These are phyloP conservation scores for Aschersonia sp. DNA, from an alignment of 2,329 filamentous ascomycete genomes.

Conservation along the genomic window DNA sequence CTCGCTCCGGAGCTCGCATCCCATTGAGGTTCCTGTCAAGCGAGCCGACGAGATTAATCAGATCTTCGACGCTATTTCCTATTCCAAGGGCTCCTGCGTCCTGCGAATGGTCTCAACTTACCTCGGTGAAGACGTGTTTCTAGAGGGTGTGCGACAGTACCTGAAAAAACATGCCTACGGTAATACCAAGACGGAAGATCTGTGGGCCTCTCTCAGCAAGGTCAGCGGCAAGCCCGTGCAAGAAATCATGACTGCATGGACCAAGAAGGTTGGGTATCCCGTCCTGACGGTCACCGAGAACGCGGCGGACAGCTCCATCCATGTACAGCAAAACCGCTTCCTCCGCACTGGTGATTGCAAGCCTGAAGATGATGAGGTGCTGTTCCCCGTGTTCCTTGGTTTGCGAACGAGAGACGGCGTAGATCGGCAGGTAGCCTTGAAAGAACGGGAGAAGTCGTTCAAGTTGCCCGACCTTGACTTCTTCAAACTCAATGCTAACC, in stretches of 20 bases:
- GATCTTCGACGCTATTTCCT: conserved; percentile 96
- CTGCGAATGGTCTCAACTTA: conserved; percentile 96
- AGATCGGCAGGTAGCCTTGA: conserved; percentile 36
- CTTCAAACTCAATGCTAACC: conserved; percentile 93
- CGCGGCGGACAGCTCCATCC: conserved; percentile 55
- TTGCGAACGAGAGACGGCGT: conserved; percentile 74
- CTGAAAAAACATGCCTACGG: conserved; percentile 94
- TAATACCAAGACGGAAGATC: conserved; percentile 80
- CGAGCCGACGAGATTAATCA: conserved; percentile 93
- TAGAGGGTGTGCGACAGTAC: conserved; percentile 81
- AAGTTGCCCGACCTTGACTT: conserved; percentile 70
- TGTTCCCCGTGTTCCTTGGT: conserved; percentile 83
- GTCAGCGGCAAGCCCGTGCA: conserved; percentile 86
- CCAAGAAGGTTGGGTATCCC: conserved; percentile 87
- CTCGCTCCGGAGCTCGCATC: conserved; percentile 85
- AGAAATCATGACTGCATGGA: conserved; percentile 90
- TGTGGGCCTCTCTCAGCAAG: conserved; percentile 77
- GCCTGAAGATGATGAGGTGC: conserved; percentile 75
- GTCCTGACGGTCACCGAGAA: conserved; percentile 67
- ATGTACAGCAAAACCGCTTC: conserved; percentile 90
- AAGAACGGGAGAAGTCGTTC: conserved; percentile 55
- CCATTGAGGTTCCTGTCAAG: conserved; percentile 92
- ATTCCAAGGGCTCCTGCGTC: conserved; percentile 91
- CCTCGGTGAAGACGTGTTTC: conserved; percentile 80
- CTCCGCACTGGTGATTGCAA: conserved; percentile 84